Base-by-base conservation (phyloP, 441 rosid genomes). In the Brassica balearica region DNA sequence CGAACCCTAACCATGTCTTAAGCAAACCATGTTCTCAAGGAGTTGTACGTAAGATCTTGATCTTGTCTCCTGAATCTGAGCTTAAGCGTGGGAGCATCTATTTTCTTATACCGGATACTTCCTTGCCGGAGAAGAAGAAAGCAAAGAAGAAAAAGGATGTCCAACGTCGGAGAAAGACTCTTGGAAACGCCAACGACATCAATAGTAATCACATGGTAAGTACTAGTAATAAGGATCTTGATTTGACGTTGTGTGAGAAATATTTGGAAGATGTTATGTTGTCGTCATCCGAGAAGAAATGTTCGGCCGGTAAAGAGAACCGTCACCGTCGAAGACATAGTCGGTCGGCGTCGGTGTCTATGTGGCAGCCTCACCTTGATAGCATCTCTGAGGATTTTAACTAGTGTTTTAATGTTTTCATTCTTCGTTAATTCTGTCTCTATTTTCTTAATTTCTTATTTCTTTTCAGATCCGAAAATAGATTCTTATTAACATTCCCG, bases 51-150 rank as follows among this genome's bases (percentile, higher is more conserved):
- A 86, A 83, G 67, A 91, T 95, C 76, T 69, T 93, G 71, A 87
- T 93, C 80, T 82, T 95, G 67, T 91, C 96, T 1, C 95, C 99
- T n/a, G 91, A 91, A 10, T 82, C 95, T 43, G 95, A 91, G 85
- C 99, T 95, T 83, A 90, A 88, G 67, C 82, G 97, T 72, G 99
- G 99, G 67, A 74, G 86, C 86, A 93, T 95, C 38, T 95, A 93
- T 82, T 95, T 95, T 83, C 81, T 93, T 71, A 87, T 93, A 65
- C 98, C 97, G 0, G 68, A 84, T 0, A 74, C 95, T 65, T 90
- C 98, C 1, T 67, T 88, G 12, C 91, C 91, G 46, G 84, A 85
- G 77, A 88, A 86, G 74, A 87, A 85, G 62, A 78, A 59, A 63
- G n/a, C 63, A 4, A 25, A 65, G 72, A 79, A 74, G 68, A 69